Percentiles rank a stretch among this genome's conserved stretches.
phyloP scores from a whole-genome alignment of 1,139 yeast genomes.

The Lodderomyces oxycetoniae region DNA sequence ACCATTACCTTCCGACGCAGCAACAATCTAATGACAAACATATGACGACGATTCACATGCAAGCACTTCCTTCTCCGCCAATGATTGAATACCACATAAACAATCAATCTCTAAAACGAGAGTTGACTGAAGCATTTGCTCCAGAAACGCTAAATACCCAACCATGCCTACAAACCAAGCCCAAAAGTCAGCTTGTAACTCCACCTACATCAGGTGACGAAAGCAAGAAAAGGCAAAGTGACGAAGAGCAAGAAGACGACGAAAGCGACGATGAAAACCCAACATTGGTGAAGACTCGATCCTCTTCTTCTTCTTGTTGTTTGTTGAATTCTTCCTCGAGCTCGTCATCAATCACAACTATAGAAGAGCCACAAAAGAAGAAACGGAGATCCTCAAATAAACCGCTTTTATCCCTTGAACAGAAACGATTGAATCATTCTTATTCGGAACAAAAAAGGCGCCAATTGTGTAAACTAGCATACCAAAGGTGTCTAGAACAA shows the following conservation, averaged over 20 bases:
- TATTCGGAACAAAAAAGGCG: constrained; percentile 74
- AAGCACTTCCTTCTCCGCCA: constrained; percentile 2
- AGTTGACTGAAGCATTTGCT: constrained; percentile 35
- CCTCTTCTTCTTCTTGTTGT: background rate
- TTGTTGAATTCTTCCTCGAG: constrained; percentile 7
- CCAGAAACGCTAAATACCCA: constrained; percentile 40
- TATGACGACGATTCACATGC: constrained; percentile 7
- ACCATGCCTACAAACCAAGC: background rate
- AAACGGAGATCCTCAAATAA: constrained; percentile 34
- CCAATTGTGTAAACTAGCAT: constrained; percentile 61
- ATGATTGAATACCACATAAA: background rate
- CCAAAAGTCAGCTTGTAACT: constrained; percentile 9
- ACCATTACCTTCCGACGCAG: constrained; percentile 7
- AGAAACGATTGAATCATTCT: constrained; percentile 68
- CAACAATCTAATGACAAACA: constrained; percentile 11
- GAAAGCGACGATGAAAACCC: constrained; percentile 13
- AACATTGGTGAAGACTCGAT: background rate
- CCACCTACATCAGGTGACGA: constrained; percentile 15
- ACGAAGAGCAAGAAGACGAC: constrained; percentile 15
- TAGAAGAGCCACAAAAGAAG: constrained; percentile 14
- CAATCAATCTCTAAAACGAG: constrained; percentile 22
- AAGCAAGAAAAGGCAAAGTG: constrained; percentile 10
- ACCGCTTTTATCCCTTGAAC: constrained; percentile 57
- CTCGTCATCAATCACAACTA: constrained; percentile 1
- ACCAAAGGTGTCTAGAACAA: constrained; percentile 45